A percentile compares a stretch with the other conserved stretches of the same genome.
phyloP scores from a whole-genome alignment of 2,329 filamentous ascomycete species.

The Pyrenophora seminiperda region DNA sequence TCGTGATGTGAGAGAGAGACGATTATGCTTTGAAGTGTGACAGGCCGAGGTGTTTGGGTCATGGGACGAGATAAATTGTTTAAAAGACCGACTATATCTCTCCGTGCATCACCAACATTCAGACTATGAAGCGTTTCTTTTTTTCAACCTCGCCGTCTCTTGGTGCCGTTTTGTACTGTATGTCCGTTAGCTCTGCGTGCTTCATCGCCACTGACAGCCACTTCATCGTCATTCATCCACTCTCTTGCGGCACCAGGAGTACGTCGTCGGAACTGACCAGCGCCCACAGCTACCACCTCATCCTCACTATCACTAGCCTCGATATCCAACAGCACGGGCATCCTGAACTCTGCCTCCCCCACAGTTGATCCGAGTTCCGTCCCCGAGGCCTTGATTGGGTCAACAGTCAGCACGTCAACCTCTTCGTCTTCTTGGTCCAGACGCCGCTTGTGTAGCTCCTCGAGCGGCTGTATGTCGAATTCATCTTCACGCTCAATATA shows the following conservation, averaged over 20 bases:
- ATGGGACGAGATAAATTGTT: background rate
- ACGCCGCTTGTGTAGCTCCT: conserved; percentile 89
- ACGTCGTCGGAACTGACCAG: conserved; percentile 84
- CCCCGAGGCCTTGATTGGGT: conserved; percentile 61
- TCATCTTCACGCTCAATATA: conserved; percentile 96
- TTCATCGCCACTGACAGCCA: conserved; percentile 46
- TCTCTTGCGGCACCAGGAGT: conserved; percentile 77
- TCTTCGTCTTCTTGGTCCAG: conserved; percentile 92
- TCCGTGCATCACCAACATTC: too few species aligned
- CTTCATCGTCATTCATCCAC: conserved; percentile 64
- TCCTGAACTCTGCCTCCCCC: conserved; percentile 69
- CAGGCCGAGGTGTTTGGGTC: too few species aligned
- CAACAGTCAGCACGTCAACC: conserved; percentile 83
- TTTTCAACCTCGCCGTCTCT: conserved; percentile 40
- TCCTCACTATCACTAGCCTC: conserved; percentile 96
- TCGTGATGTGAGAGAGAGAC: too few species aligned
- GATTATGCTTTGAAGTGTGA: too few species aligned
- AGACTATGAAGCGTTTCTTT: background rate
- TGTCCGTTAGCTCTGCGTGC: conserved; percentile 39
- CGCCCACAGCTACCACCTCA: conserved; percentile 70
- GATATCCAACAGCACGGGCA: conserved; percentile 92
- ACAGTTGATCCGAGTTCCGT: conserved; percentile 53
- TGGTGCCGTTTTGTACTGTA: conserved; percentile 41
- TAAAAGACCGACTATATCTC: too few species aligned
- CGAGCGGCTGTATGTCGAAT: conserved; percentile 95